These are phyloP conservation scores for Puccinia horiana DNA, from an alignment of 1,284 basidiomycete species.

Conservation along the genomic window DNA sequence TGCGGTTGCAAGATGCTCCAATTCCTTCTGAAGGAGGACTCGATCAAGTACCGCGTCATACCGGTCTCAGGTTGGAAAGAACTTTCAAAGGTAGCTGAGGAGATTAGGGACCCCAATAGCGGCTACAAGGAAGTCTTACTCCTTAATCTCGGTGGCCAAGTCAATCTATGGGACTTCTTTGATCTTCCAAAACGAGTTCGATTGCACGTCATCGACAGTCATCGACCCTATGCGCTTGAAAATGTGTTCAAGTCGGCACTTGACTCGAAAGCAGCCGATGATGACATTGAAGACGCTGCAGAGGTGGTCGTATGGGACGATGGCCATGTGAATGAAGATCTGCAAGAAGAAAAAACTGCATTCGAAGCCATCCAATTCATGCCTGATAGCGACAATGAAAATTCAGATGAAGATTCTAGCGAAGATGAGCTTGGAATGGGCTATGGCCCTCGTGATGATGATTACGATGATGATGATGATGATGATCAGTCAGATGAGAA, in stretches of 20 bases:
- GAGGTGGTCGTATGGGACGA: constrained; percentile 44
- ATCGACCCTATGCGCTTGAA: constrained; percentile 83
- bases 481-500: constrained; percentile 17
- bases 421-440: constrained; percentile 42
- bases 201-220: constrained; percentile 91
- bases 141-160: constrained; percentile 85
- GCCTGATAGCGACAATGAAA: constrained; percentile 31
- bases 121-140: constrained; percentile 67
- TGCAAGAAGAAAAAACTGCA: constrained; percentile 24
- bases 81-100: constrained; percentile 27
- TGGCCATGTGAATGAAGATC: constrained; percentile 18
- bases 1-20: constrained; percentile 44
- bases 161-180: constrained; percentile 71
- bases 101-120: constrained; percentile 22
- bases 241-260: constrained; percentile 72
- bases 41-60: constrained; percentile 39
- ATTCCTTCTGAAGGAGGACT: constrained; percentile 36
- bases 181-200: constrained; percentile 60
- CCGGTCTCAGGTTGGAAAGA: constrained; percentile 43
- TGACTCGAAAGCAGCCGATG: neutral
- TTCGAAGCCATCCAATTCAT: constrained; percentile 33
- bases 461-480: constrained; percentile 12
- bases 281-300: neutral
- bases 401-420: constrained; percentile 21
- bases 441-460: constrained; percentile 3